Evolutionary conservation across 306 rosid species (phyloP).

Genomic region (Carpinus viminea): DNA sequence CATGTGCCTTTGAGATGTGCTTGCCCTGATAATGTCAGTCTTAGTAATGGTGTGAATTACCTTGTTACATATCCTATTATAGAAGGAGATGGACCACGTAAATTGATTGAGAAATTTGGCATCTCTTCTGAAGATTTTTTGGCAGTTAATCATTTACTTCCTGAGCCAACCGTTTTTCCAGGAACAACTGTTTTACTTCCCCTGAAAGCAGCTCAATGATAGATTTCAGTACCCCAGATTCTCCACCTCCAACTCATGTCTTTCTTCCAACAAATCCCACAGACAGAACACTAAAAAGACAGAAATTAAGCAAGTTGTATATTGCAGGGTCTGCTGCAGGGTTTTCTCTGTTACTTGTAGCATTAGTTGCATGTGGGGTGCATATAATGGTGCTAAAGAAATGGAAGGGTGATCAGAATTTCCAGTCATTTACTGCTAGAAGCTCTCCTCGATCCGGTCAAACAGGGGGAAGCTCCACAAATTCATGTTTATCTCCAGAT

Average conservation of each 20-base stretch:
- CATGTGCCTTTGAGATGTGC: constrained; percentile 56
- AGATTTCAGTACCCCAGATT: constrained; percentile 33
- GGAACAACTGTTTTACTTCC: constrained; percentile 54
- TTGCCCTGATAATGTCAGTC: constrained; percentile 44
- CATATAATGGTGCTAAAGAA: constrained; percentile 39
- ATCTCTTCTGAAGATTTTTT: constrained; percentile 41
- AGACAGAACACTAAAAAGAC: not conserved
- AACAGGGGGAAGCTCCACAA: constrained; percentile 36
- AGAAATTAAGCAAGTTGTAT: constrained; percentile 30
- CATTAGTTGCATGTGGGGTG: constrained; percentile 45
- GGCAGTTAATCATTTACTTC: constrained; percentile 32
- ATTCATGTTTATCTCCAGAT: constrained; percentile 62
- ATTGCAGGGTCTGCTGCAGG: constrained; percentile 51
- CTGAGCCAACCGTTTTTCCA: constrained; percentile 34
- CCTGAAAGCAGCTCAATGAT: constrained; percentile 21
- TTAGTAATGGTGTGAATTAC: constrained; percentile 31
- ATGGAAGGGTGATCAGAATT: constrained; percentile 30
- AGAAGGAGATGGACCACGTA: constrained; percentile 24
- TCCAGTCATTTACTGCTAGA: constrained; percentile 33
- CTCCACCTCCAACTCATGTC: constrained; percentile 52
- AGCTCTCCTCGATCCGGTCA: constrained; percentile 38
- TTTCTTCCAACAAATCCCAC: constrained; percentile 50
- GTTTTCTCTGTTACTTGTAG: constrained; percentile 32
- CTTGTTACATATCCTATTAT: constrained; percentile 65
- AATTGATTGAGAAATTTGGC: constrained; percentile 38